Percentiles rank a stretch among this genome's conserved stretches.
phyloP scores from a whole-genome alignment of 2,329 filamentous ascomycete genomes.

The Xylaria sp. region DNA sequence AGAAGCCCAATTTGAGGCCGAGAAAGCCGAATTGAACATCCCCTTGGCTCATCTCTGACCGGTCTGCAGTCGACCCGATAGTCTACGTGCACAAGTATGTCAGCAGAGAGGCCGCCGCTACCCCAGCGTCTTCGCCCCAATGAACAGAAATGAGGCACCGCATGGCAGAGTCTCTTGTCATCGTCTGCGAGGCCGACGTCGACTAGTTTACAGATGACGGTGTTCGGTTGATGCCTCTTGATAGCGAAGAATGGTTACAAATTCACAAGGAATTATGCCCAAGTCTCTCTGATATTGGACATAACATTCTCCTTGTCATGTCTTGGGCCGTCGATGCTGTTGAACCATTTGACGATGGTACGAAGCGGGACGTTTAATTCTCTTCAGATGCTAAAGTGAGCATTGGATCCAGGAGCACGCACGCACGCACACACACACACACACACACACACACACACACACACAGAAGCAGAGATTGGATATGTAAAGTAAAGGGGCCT shows the following conservation, averaged over 20 bases:
- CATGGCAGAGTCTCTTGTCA: conserved; percentile 24
- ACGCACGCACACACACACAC: no score
- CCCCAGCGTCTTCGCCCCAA: background rate
- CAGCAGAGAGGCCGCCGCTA: conserved; percentile 10
- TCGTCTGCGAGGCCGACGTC: conserved; percentile 29
- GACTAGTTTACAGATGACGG: conserved; percentile 29
- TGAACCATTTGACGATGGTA: background rate
- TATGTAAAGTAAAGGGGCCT: background rate
- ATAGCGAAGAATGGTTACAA: conserved; percentile 15
- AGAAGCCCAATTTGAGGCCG: conserved; percentile 22
- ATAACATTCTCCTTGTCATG: no score
- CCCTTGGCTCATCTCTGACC: conserved; percentile 33
- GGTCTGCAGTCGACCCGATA: conserved; percentile 26
- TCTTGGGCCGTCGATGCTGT: no score
- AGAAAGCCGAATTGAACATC: conserved; percentile 5
- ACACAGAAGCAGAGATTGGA: background rate
- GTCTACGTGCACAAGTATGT: conserved; percentile 25
- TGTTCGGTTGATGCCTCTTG: conserved; percentile 27
- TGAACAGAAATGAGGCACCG: conserved; percentile 17
- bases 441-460: no score
- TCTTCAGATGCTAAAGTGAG: background rate
- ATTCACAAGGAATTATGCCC: conserved; percentile 18
- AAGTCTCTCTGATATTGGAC: background rate
- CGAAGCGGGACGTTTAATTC: background rate
- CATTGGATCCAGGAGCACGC: background rate